Base-by-base conservation (phyloP, 2,329 filamentous ascomycete genomes). In the Sporothrix sp. region DNA sequence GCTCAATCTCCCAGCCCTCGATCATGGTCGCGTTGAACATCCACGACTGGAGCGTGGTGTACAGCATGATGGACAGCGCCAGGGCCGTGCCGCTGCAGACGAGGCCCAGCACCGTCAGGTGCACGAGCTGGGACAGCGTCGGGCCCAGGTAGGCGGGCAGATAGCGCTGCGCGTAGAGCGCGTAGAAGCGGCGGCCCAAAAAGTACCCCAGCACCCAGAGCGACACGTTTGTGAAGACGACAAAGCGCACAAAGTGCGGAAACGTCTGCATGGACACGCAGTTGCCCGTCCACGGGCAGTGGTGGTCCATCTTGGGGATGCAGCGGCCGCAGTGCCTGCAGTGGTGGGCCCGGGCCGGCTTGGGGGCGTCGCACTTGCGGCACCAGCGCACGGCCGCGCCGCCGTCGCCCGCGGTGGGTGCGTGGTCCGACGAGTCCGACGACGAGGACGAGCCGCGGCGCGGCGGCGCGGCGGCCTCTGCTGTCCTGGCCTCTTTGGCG, bases 251-350 rank as follows among this genome's bases (percentile, higher is more conserved):
- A 66, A 93, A 93, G 68, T 91, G 83, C 7, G 87, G 87, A 60
- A 89, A 86, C 1, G 85, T 90, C 54, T 81, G 82, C 65, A 89
- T 78, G 11, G 85, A 89, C 48, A 93, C 85, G 69, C 87, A 94
- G 67, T 90, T 91, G 54, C 69, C 71, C 3, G 85, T 91, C 87
- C 87, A 93, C 3, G 87, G 85, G 62, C 87, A 93, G 68, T 94
- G 86, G 67, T 89, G 85, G 68, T 90, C 85, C 85, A 90, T 90
- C 66, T 81, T 84, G 33, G 84, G 83, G 44, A 89, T 78, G 65
- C 85, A 89, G 59, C 82, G 79, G 56, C 72, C 71, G 68, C 87
- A 94, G 58, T 78, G 77, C 56, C 81, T 82, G 68, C 87, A 94
- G 71, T 94, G 87, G 71, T 93, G 87, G 1, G 86, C 79, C 56